phyloP scores from a whole-genome alignment of 139 green algal species.

The Tetraselmis chui region DNA sequence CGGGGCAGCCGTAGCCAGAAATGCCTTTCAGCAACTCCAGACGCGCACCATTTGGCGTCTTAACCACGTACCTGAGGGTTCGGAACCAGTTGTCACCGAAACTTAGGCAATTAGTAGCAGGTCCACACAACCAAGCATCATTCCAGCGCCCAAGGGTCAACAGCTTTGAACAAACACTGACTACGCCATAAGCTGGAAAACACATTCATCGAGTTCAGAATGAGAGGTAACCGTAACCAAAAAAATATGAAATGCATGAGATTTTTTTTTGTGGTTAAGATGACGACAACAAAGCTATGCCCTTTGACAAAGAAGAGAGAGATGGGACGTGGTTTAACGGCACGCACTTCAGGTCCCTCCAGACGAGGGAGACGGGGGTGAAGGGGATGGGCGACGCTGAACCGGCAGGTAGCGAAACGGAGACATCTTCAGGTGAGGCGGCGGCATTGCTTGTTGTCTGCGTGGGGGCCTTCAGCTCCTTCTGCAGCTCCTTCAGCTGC shows the following conservation, averaged over 20 bases:
- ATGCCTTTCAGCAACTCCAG: slow-evolving; percentile 55
- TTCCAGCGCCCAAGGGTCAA: too few relatives aligned
- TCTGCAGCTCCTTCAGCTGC: not conserved
- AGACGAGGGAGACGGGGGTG: slow-evolving; percentile 55
- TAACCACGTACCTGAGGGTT: slow-evolving; percentile 43
- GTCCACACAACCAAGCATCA: too few relatives aligned
- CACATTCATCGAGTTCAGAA: too few relatives aligned
- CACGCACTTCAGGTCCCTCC: slow-evolving; percentile 37
- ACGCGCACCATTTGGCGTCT: slow-evolving; percentile 45
- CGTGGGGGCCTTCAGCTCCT: slow-evolving; percentile 15
- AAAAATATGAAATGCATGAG: too few relatives aligned
- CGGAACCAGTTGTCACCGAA: not conserved
- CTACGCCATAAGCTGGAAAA: too few relatives aligned
- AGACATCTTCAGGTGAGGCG: not conserved
- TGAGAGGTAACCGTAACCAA: too few relatives aligned
- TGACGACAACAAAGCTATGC: too few relatives aligned
- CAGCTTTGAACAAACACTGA: too few relatives aligned
- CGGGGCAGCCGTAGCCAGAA: slow-evolving; percentile 37
- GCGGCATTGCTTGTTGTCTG: not conserved
- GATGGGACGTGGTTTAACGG: too few relatives aligned
- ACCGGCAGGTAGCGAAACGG: slow-evolving; percentile 14
- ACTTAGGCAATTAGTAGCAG: too few relatives aligned
- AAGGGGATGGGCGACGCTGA: slow-evolving; percentile 23
- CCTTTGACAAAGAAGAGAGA: too few relatives aligned
- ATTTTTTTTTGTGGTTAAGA: too few relatives aligned